phyloP scores from a whole-genome alignment of 2,329 filamentous ascomycete species.

The Colletotrichum noveboracense region DNA sequence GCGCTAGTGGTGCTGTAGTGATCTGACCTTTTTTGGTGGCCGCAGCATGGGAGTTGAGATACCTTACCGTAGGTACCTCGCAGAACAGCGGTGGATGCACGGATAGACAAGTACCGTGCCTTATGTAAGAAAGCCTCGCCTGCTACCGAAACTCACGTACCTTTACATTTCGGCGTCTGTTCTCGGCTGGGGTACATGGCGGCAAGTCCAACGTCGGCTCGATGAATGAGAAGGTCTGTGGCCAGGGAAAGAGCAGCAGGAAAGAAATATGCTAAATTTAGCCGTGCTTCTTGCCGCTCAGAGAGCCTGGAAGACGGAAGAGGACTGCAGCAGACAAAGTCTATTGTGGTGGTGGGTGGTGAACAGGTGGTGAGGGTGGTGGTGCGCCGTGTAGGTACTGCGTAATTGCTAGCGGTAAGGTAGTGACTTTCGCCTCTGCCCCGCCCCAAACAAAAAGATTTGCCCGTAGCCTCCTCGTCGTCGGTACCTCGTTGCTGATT shows the following conservation, averaged over 20 bases:
- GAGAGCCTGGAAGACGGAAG: neutral
- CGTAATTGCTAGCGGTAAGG: neutral
- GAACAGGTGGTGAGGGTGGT: neutral
- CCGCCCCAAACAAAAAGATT: neutral
- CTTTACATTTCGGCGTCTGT: neutral
- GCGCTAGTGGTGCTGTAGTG: constrained; percentile 4
- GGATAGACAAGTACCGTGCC: neutral
- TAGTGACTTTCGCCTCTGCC: neutral
- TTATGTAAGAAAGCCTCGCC: neutral
- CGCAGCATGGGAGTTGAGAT: neutral
- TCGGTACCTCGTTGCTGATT: neutral
- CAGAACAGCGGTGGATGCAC: neutral
- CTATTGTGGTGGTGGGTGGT: neutral
- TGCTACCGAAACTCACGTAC: neutral
- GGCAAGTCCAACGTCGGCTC: neutral
- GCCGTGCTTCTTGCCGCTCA: neutral
- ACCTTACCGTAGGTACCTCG: neutral
- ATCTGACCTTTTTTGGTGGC: neutral
- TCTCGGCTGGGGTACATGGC: neutral
- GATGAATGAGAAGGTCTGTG: neutral
- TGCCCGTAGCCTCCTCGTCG: neutral
- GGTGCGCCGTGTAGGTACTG: neutral
- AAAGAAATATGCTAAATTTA: neutral
- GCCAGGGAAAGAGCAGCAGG: neutral
- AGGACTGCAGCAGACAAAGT: neutral